Evolutionary conservation across 805 yeast species (phyloP).

Genomic region (Tetrapisispora taiwanensis): DNA sequence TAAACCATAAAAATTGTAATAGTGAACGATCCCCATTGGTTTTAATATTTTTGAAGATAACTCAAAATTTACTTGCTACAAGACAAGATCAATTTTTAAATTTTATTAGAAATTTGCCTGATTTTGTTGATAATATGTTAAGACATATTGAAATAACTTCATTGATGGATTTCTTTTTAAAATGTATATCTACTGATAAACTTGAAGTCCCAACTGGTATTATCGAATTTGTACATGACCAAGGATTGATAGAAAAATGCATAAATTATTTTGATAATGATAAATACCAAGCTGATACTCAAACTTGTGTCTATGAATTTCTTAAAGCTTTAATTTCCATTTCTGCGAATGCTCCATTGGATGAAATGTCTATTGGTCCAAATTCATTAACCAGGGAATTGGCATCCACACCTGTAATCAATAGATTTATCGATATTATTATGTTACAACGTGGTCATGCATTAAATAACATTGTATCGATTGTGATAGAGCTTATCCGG

Average conservation of each 20-base stretch:
- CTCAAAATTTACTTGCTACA: conserved; percentile 77
- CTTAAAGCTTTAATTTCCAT: conserved; percentile 86
- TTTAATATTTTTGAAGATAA: conserved; percentile 76
- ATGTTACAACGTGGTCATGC: conserved; percentile 64
- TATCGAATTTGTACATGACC: conserved; percentile 65
- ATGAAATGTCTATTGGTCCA: conserved; percentile 79
- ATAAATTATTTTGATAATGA: conserved; percentile 56
- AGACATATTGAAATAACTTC: conserved; percentile 82
- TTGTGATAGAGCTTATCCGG: conserved; percentile 83
- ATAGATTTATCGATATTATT: conserved; percentile 59
- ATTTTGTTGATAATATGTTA: conserved; percentile 51
- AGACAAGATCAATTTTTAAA: conserved; percentile 38
- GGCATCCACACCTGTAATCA: conserved; percentile 57
- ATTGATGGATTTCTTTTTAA: conserved; percentile 79
- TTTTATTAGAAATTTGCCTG: conserved; percentile 38
- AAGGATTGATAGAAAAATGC: conserved; percentile 58
- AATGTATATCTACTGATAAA: conserved; percentile 86
- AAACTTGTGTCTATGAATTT: conserved; percentile 90
- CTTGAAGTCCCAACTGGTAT: conserved; percentile 83
- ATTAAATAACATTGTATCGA: conserved; percentile 80
- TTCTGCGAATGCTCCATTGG: conserved; percentile 83
- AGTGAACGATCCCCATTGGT: conserved; percentile 66
- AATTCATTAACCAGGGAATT: conserved; percentile 79
- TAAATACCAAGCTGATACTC: conserved; percentile 49
- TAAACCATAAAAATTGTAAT: conserved; percentile 45